Evolutionary conservation across 345 rosid species (phyloP).

Genomic region (Barbarea vulgaris): DNA sequence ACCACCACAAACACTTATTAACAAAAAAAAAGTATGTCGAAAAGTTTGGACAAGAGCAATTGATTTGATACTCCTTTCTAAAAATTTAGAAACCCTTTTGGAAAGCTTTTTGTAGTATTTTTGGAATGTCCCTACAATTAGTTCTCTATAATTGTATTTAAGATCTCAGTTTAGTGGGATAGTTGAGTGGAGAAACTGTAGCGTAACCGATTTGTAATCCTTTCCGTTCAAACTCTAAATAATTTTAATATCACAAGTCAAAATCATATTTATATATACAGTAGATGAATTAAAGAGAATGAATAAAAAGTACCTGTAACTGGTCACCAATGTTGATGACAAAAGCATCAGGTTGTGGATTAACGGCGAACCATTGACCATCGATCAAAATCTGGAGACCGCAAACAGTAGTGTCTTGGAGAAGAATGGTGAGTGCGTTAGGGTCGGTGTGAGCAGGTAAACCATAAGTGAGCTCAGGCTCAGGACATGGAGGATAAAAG

Average conservation of each 20-base stretch:
- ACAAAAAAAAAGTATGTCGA: neutral
- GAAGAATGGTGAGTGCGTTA: conserved; percentile 76
- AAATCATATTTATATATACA: neutral
- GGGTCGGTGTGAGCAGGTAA: conserved; percentile 95
- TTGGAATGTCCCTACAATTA: neutral
- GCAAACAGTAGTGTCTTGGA: conserved; percentile 71
- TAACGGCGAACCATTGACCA: conserved; percentile 75
- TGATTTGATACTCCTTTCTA: neutral
- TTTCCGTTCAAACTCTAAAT: neutral
- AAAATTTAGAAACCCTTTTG: too few relatives aligned
- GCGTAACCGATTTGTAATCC: neutral
- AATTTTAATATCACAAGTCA: neutral
- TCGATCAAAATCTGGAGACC: conserved; percentile 89
- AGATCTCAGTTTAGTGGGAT: neutral
- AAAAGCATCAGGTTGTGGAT: conserved; percentile 76
- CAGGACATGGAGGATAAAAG: conserved; percentile 88
- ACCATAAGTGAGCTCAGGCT: conserved; percentile 90
- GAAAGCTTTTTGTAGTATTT: neutral
- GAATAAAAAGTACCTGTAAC: conserved; percentile 54
- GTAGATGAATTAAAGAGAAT: neutral
- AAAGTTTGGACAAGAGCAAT: neutral
- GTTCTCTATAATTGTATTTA: neutral
- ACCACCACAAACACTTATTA: neutral
- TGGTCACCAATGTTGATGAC: conserved; percentile 94
- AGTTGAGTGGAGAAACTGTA: neutral